Evolutionary conservation across 2,329 filamentous ascomycete species (phyloP).

Genomic region (Sporothrix sp.): DNA sequence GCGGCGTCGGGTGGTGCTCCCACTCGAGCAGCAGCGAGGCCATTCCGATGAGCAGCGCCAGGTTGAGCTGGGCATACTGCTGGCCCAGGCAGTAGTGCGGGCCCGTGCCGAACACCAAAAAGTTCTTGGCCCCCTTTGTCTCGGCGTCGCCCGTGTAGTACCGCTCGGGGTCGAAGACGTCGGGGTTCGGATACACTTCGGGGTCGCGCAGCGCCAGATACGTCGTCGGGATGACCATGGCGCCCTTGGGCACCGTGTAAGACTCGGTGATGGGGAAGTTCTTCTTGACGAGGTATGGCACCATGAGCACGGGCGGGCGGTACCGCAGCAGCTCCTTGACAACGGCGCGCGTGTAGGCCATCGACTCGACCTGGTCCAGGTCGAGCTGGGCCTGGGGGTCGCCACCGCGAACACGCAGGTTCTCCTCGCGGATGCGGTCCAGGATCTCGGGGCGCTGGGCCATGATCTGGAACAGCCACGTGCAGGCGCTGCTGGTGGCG

Average conservation of each 20-base stretch:
- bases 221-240: constrained; percentile 88
- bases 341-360: constrained; percentile 84
- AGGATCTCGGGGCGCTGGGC: constrained; percentile 90
- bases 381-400: constrained; percentile 59
- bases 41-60: constrained; percentile 85
- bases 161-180: constrained; percentile 79
- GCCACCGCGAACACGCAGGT: constrained; percentile 65
- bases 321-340: constrained; percentile 88
- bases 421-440: constrained; percentile 85
- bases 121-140: constrained; percentile 82
- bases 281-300: constrained; percentile 92
- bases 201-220: constrained; percentile 88
- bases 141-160: constrained; percentile 88
- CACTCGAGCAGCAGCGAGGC: constrained; percentile 80
- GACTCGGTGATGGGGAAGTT: constrained; percentile 77
- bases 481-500: constrained; percentile 84
- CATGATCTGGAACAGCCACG: constrained; percentile 91
- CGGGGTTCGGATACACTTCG: constrained; percentile 83
- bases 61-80: constrained; percentile 78
- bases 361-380: constrained; percentile 79
- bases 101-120: constrained; percentile 88
- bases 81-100: constrained; percentile 96
- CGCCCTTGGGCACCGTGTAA: constrained; percentile 90
- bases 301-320: constrained; percentile 93
- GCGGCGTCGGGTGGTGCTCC: constrained; percentile 74